Evolutionary conservation across 2,329 filamentous ascomycete species (phyloP), one percentile per base, ranked within the genome.

Genomic region (Phaeosphaeriaceae sp.): DNA sequence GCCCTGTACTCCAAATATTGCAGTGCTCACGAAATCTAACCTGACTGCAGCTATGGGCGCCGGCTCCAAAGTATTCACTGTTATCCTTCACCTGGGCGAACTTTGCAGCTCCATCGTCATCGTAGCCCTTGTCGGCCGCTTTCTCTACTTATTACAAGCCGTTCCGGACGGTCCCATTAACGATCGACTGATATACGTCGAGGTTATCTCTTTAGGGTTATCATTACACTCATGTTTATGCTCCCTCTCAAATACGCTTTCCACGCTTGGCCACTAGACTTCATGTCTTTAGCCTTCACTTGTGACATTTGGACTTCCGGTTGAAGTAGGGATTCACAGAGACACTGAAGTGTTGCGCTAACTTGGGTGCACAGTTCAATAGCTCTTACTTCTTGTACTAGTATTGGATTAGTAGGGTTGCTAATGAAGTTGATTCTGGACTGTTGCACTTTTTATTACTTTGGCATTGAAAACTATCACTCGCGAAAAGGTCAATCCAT

Each of bases 221-320:
- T 48, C 9, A 28, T 20, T 35, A 48, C 52, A 2, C 37, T 54
- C 1, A 21, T 54, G 17, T 34, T 54, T 4, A 34, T 54, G 4
- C 8, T 46, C 17, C 52, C 47, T 42, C 1, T 4, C 17, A 45
- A 42, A 35, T 51, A 48, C 28, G 48, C 52, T 18, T 54, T 51
- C 48, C 51, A 50, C 43, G 47, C 43, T 11, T 54, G 12, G 6
- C 48, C 52, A 6, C 8, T 54, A 7, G 48, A 54, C 38, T 7
- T 29, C 16, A 28, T 51, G 38, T 38, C 51, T 16, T 54, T 54
- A 16, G 35, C 51, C 32, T 48, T 54, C 47, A 16, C 48, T 54
- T 13, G 44, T 54, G 11, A 47, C 52, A 13, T 54, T 54, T 48
- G 47, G 39, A 29, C 43, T 54, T 15, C 26, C 51, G 9, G 52